These are phyloP conservation scores for Gossypium mustelinum DNA, from an alignment of 345 rosid genomes.

Conservation along the genomic window DNA sequence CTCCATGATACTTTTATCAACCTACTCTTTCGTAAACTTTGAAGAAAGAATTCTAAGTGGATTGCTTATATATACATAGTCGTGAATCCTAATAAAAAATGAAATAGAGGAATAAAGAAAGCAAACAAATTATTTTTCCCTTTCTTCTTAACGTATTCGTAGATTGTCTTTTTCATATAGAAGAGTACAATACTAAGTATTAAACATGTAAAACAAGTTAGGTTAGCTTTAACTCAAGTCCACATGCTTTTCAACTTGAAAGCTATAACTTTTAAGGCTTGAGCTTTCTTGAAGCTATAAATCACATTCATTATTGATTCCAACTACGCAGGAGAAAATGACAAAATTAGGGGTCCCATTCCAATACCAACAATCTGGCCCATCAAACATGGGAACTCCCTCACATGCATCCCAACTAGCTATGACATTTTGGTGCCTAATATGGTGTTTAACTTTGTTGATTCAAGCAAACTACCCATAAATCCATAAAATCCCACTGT, in stretches of 20 bases:
- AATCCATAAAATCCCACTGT: no score
- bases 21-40: no score
- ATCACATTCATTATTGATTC: background rate
- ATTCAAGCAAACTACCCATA: no score
- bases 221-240: background rate
- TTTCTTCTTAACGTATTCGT: background rate
- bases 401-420: background rate
- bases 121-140: background rate
- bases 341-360: slow-evolving; percentile 5
- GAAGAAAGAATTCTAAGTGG: no score
- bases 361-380: slow-evolving; percentile 7
- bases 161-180: background rate
- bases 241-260: background rate
- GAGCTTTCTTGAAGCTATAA: slow-evolving; percentile 9
- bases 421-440: background rate
- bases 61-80: no score
- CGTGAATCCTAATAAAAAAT: background rate
- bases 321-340: background rate
- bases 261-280: background rate
- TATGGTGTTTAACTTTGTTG: background rate
- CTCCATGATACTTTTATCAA: no score
- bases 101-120: no score
- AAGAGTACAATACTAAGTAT: background rate
- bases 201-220: slow-evolving; percentile 3
- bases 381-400: background rate